A percentile compares a stretch with the other conserved stretches of the same genome.
Evolutionary conservation across 441 rosid genomes (phyloP).

Genomic region (Corymbia citriodora): DNA sequence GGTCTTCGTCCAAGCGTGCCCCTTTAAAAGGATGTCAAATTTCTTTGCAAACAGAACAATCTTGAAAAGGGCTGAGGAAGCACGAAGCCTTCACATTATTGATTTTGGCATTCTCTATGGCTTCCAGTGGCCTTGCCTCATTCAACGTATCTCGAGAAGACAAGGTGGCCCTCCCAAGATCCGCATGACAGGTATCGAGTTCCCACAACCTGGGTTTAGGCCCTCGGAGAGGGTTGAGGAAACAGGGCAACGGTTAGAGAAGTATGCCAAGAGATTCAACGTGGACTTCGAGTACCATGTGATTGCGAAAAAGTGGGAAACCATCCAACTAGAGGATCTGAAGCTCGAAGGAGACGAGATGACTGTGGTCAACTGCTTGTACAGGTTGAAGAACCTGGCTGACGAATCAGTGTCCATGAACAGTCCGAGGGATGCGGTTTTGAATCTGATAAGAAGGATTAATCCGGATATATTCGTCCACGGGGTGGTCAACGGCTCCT

Average conservation of each 20-base stretch:
- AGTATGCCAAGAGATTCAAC: slow-evolving; percentile 63
- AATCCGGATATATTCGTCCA: slow-evolving; percentile 69
- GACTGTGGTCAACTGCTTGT: slow-evolving; percentile 55
- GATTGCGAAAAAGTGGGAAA: slow-evolving; percentile 86
- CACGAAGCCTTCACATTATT: slow-evolving; percentile 60
- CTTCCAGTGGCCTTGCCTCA: slow-evolving; percentile 95
- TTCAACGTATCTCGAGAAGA: slow-evolving; percentile 54
- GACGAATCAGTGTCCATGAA: slow-evolving; percentile 62
- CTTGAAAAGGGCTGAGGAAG: slow-evolving; percentile 39
- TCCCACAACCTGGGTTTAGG: slow-evolving; percentile 85
- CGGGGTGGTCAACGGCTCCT: slow-evolving; percentile 60
- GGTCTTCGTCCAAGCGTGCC: slow-evolving; percentile 50
- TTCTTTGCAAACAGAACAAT: slow-evolving; percentile 61
- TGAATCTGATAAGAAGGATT: slow-evolving; percentile 51
- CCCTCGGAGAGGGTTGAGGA: slow-evolving; percentile 82
- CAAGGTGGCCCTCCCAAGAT: slow-evolving; percentile 61
- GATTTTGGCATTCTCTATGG: slow-evolving; percentile 92
- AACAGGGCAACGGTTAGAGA: slow-evolving; percentile 57
- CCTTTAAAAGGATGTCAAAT: slow-evolving; percentile 59
- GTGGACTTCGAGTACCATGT: slow-evolving; percentile 66
- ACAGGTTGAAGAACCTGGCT: slow-evolving; percentile 55
- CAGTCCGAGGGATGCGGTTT: slow-evolving; percentile 72
- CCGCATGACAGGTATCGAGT: slow-evolving; percentile 83
- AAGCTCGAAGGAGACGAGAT: slow-evolving; percentile 49
- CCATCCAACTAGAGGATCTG: slow-evolving; percentile 65